A percentile compares a stretch with the other conserved stretches of the same genome.
Conservation (phyloP, 352 stramenopile species). For the Phytophthora hibernalis region DNA sequence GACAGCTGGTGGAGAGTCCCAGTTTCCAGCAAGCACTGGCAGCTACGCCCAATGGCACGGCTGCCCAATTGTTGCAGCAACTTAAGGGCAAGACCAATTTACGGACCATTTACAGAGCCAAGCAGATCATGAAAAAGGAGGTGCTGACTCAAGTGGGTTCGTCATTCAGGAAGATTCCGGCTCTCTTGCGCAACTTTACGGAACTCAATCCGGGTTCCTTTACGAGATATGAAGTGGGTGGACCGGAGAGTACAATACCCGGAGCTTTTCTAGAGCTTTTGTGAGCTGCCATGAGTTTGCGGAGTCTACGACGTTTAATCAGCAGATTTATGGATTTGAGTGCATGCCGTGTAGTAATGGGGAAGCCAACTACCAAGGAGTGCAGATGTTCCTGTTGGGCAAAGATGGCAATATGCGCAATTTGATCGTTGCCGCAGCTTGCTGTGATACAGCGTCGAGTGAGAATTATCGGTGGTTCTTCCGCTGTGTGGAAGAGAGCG, state of each 20-base stretch:
- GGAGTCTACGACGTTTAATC: constrained; percentile 45
- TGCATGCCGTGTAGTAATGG: constrained; percentile 38
- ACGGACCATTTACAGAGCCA: constrained; percentile 66
- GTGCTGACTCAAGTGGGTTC: constrained; percentile 41
- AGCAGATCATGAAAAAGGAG: constrained; percentile 49
- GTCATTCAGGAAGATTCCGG: constrained; percentile 54
- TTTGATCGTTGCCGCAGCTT: constrained; percentile 49
- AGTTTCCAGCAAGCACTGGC: constrained; percentile 51
- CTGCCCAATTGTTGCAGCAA: constrained; percentile 42
- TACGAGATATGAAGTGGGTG: constrained; percentile 34
- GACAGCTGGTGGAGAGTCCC: constrained; percentile 57
- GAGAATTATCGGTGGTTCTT: constrained; percentile 71
- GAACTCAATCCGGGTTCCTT: constrained; percentile 49
- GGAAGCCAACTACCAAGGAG: constrained; percentile 47
- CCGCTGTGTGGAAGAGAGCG: constrained; percentile 42
- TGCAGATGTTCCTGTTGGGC: constrained; percentile 57
- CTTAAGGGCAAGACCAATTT: constrained; percentile 51
- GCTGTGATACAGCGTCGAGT: constrained; percentile 40
- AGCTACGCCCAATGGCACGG: constrained; percentile 39
- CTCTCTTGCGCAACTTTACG: constrained; percentile 44
- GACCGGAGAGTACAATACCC: constrained; percentile 20
- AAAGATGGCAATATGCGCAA: constrained; percentile 64
- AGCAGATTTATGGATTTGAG: constrained; percentile 65
- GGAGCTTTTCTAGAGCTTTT: constrained; percentile 56
- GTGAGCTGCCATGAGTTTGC: constrained; percentile 59